phyloP scores from a whole-genome alignment of 805 yeast genomes.

The Cyberlindnera maritima region DNA sequence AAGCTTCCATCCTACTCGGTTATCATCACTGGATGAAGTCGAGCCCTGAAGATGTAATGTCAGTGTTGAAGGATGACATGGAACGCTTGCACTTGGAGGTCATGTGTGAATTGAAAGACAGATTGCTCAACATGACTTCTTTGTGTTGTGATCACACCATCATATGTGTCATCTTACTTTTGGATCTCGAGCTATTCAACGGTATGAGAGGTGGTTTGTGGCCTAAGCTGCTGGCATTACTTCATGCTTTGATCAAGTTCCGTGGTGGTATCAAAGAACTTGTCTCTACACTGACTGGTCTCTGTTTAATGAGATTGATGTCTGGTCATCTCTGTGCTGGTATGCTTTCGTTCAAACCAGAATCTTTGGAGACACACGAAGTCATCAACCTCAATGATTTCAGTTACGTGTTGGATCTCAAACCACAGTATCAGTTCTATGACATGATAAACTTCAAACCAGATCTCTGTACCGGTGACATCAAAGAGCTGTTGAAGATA shows the following conservation, averaged over 20 bases:
- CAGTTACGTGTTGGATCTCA: slow-evolving; percentile 8
- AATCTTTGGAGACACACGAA: slow-evolving; percentile 16
- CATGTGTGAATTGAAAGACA: slow-evolving; percentile 11
- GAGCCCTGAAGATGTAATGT: slow-evolving; percentile 7
- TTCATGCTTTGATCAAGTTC: slow-evolving; percentile 11
- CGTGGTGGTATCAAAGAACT: slow-evolving; percentile 17
- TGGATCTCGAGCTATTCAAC: slow-evolving; percentile 9
- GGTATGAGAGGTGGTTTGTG: slow-evolving; percentile 13
- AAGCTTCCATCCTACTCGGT: slow-evolving; percentile 13
- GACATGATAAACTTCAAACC: slow-evolving; percentile 12
- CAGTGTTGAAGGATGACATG: slow-evolving; percentile 9
- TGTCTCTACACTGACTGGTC: slow-evolving; percentile 9
- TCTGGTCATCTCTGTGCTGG: slow-evolving; percentile 12
- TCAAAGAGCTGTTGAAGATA: slow-evolving; percentile 10
- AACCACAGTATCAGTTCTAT: slow-evolving; percentile 15
- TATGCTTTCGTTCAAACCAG: slow-evolving; percentile 11
- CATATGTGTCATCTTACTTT: slow-evolving; percentile 8
- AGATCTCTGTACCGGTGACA: slow-evolving; percentile 12
- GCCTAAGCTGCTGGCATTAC: slow-evolving; percentile 7
- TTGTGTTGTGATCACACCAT: slow-evolving; percentile 19
- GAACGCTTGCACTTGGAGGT: slow-evolving; percentile 8
- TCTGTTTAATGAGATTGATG: slow-evolving; percentile 13
- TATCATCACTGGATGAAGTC: slow-evolving; percentile 8
- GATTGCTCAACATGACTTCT: slow-evolving; percentile 9
- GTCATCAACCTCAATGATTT: slow-evolving; percentile 12